Percentiles rank a stretch among this genome's conserved stretches.
phyloP scores from a whole-genome alignment of 2,329 filamentous ascomycete genomes.

The Drechslerella dactyloides region DNA sequence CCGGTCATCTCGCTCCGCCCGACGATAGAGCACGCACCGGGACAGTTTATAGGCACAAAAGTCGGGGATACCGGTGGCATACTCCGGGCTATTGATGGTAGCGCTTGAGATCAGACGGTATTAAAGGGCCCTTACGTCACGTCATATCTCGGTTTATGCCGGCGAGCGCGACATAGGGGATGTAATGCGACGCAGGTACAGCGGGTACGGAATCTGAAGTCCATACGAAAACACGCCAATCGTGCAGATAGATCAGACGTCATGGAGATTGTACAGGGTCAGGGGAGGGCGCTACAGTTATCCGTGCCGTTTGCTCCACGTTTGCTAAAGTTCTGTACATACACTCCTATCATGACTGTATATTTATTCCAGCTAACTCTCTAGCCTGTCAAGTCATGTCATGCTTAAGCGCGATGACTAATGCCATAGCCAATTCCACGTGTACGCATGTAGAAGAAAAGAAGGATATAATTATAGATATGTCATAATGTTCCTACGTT shows the following conservation, averaged over 20 bases:
- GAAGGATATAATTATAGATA: background rate
- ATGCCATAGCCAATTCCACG: background rate
- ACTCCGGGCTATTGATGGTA: background rate
- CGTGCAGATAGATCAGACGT: background rate
- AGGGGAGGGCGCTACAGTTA: background rate
- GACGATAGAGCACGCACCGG: background rate
- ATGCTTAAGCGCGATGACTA: background rate
- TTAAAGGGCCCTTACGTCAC: conserved; percentile 6
- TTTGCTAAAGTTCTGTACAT: conserved; percentile 4
- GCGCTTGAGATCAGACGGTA: conserved; percentile 2
- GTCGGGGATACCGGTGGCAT: background rate
- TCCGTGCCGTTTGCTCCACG: conserved; percentile 1
- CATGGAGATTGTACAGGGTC: conserved; percentile 2
- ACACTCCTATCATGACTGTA: background rate
- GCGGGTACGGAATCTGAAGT: conserved; percentile 1
- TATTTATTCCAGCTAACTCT: background rate
- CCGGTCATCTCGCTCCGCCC: background rate
- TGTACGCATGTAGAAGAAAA: background rate
- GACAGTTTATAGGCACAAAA: background rate
- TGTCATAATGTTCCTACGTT: background rate
- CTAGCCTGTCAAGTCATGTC: background rate
- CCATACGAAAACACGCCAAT: background rate
- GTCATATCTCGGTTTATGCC: background rate
- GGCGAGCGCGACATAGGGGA: background rate
- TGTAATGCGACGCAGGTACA: conserved; percentile 3